Conservation (phyloP, 2,329 filamentous ascomycete genomes). For the Rutstroemia sp. region DNA sequence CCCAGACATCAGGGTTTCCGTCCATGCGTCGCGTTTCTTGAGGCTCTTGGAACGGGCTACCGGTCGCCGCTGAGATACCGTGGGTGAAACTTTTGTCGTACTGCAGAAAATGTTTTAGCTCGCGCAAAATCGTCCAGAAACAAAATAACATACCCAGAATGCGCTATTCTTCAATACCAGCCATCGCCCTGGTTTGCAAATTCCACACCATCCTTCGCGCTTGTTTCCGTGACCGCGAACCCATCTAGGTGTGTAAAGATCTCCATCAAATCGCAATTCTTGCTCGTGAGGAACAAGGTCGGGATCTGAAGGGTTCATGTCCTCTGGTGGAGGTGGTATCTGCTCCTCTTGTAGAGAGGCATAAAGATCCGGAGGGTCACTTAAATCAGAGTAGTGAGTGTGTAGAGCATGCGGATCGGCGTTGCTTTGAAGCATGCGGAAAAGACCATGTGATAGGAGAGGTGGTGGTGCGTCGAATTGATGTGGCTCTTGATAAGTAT, state of each 20-base stretch:
- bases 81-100: conserved; percentile 90
- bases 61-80: conserved; percentile 76
- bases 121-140: neutral
- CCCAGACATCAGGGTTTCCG: conserved; percentile 74
- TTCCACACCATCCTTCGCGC: conserved; percentile 83
- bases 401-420: conserved; percentile 60
- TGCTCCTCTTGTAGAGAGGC: conserved; percentile 69
- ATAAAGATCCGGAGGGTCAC: conserved; percentile 71
- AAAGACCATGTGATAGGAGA: conserved; percentile 63
- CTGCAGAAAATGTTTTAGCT: conserved; percentile 27
- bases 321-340: conserved; percentile 65
- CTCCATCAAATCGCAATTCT: conserved; percentile 69
- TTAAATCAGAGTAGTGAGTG: conserved; percentile 64
- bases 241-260: conserved; percentile 78
- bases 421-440: conserved; percentile 69
- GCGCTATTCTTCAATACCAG: conserved; percentile 83
- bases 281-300: conserved; percentile 73
- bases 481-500: conserved; percentile 40
- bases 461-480: conserved; percentile 52
- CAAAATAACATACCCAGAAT: conserved; percentile 46
- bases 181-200: conserved; percentile 82
- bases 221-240: conserved; percentile 81
- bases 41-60: conserved; percentile 70
- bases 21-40: conserved; percentile 69
- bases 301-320: conserved; percentile 73